Evolutionary conservation across 352 stramenopile genomes (phyloP), one percentile per base, ranked within the genome.

Genomic region (Phytophthora citrophthora): DNA sequence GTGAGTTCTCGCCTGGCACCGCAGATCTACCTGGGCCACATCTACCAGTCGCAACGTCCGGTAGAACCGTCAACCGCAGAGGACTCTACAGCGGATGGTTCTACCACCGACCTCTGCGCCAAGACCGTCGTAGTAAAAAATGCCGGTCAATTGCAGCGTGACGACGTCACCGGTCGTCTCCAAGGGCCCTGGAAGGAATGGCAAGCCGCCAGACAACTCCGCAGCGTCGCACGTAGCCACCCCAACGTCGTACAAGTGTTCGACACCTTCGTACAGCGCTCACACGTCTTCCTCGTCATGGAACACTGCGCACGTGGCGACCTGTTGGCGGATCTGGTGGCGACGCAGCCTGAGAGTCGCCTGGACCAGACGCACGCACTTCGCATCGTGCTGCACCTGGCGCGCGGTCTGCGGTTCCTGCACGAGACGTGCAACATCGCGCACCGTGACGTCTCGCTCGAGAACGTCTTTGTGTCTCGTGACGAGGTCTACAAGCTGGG

Each of bases 361-460:
- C 36, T 85, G 43, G 44, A 53, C 5, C 51, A 78, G 59, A 49
- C 20, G 0, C 51, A 74, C 11, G 74, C 76, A 1, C 66, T 86
- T 5, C 16, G 26, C 15, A 62, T 80, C 16, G 44, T 74, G 16
- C 58, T 65, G 20, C 63, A 85, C 15, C 45, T 86, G 40, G 64
- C 74, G 0, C 13, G 51, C 2, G 79, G 73, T 0, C 53, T 86
- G 4, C 43, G 49, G 2, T 72, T 70, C 46, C 54, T 78, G 44
- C 70, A 78, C 61, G 45, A 64, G 9, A 54, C 29, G 1, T 73
- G 64, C 50, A 66, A 70, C 38, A 38, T 74, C 13, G 64, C 64
- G 5, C 81, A 90, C 52, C 77, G 81, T 3, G 81, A 90, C 57
- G 45, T 90, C 13, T 90, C 78, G n/a, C 70, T 88, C 16, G 81